Percentiles rank a stretch among this genome's conserved stretches.
Conservation (phyloP, 257 asterid species). For the Scutellaria baicalensis region DNA sequence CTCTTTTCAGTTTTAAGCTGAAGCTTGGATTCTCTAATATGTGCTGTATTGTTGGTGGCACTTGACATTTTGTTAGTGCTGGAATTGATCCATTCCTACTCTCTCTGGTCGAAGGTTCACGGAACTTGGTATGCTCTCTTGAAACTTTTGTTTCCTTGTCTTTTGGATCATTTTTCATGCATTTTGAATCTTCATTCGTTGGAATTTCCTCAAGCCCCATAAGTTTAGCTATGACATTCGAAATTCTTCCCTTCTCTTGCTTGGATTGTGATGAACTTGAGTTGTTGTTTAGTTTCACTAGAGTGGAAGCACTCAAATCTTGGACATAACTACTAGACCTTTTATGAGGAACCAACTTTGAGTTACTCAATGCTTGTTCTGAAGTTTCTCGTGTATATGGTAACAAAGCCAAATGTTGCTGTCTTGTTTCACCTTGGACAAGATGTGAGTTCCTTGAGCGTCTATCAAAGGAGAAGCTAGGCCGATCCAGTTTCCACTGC, state of each 20-base stretch:
- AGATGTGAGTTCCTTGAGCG: background rate
- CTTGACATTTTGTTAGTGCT: slow-evolving; percentile 6
- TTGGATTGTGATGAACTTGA: slow-evolving; percentile 24
- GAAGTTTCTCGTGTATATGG: slow-evolving; percentile 32
- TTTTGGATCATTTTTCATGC: slow-evolving; percentile 21
- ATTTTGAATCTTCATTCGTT: slow-evolving; percentile 20
- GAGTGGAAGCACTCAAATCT: slow-evolving; percentile 23
- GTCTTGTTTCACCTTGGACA: background rate
- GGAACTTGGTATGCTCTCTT: slow-evolving; percentile 5
- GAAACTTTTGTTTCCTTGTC: slow-evolving; percentile 14
- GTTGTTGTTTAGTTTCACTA: slow-evolving; percentile 19
- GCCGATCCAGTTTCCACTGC: slow-evolving; percentile 54
- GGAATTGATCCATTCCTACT: slow-evolving; percentile 3
- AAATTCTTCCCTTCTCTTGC: slow-evolving; percentile 57
- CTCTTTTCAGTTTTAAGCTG: slow-evolving; percentile 26
- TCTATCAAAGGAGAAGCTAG: slow-evolving; percentile 80
- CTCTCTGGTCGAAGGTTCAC: slow-evolving; percentile 17
- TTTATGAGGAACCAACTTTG: slow-evolving; percentile 32
- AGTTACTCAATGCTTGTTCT: slow-evolving; percentile 18
- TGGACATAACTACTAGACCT: slow-evolving; percentile 51
- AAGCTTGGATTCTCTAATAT: slow-evolving; percentile 23
- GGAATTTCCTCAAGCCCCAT: slow-evolving; percentile 91
- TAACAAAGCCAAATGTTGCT: slow-evolving; percentile 39
- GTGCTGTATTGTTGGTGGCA: slow-evolving; percentile 4
- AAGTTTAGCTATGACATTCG: slow-evolving; percentile 85